Evolutionary conservation across 208 protist genomes (phyloP).

Genomic region (Crithidia expoeki): DNA sequence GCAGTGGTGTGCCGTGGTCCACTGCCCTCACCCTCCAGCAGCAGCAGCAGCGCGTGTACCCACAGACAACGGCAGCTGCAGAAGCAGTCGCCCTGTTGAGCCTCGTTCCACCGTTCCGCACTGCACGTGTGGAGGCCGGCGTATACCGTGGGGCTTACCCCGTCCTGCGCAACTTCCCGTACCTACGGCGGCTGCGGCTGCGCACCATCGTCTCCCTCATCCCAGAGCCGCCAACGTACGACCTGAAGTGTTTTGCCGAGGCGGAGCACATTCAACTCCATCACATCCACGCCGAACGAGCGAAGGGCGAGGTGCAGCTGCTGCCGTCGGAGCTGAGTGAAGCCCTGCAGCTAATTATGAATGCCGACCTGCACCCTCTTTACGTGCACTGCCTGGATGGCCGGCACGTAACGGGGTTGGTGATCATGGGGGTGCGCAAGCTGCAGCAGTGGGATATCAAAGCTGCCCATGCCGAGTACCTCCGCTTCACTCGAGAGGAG

Average conservation of each 20-base stretch:
- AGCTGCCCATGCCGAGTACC: conserved; percentile 64
- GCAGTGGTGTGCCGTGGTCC: neutral
- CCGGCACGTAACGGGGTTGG: conserved; percentile 66
- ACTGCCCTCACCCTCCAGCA: neutral
- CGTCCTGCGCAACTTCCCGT: conserved; percentile 80
- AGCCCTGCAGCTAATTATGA: conserved; percentile 65
- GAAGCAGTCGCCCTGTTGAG: conserved; percentile 40
- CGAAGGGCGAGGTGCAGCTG: conserved; percentile 85
- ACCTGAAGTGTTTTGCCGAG: conserved; percentile 65
- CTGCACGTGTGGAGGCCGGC: conserved; percentile 73
- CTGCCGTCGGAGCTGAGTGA: conserved; percentile 69
- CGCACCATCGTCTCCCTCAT: conserved; percentile 79
- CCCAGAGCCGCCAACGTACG: conserved; percentile 84
- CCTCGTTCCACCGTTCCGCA: conserved; percentile 79
- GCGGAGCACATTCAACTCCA: conserved; percentile 57
- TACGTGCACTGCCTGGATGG: conserved; percentile 92
- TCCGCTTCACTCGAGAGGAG: conserved; percentile 57
- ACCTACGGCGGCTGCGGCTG: conserved; percentile 55
- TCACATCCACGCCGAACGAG: conserved; percentile 80
- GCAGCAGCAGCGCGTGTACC: conserved; percentile 11
- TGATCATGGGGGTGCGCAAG: conserved; percentile 83
- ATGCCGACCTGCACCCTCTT: conserved; percentile 64
- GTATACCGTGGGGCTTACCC: conserved; percentile 89
- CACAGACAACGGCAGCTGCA: conserved; percentile 4
- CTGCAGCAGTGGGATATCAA: conserved; percentile 71